These are phyloP conservation scores for Lactarius hatsudake DNA, from an alignment of 768 basidiomycete genomes.

Conservation along the genomic window DNA sequence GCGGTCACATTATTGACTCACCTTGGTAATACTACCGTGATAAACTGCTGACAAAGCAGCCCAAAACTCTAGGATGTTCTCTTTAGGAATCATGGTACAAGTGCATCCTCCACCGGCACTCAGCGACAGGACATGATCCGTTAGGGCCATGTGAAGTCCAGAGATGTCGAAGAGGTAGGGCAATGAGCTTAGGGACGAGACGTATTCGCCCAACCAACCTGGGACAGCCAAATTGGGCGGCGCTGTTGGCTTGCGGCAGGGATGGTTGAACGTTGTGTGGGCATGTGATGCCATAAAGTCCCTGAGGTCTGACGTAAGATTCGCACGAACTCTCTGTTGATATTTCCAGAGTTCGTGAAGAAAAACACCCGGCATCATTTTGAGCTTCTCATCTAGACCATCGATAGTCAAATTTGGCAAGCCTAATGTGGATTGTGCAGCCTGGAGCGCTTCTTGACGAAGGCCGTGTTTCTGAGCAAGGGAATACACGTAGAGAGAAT, in stretches of 20 bases:
- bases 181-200: background rate
- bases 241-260: background rate
- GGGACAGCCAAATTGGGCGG: background rate
- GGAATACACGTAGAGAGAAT: background rate
- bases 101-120: background rate
- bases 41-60: background rate
- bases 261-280: background rate
- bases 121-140: background rate
- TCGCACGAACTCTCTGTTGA: background rate
- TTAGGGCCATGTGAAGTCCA: background rate
- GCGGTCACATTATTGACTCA: background rate
- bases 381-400: background rate
- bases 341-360: slow-evolving; percentile 18
- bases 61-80: slow-evolving; percentile 6
- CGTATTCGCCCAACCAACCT: no score
- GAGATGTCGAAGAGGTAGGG: background rate
- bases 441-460: slow-evolving; percentile 9
- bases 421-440: background rate
- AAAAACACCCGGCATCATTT: background rate
- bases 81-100: background rate
- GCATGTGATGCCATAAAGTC: background rate
- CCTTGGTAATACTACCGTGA: background rate
- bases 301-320: background rate
- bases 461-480: slow-evolving; percentile 9
- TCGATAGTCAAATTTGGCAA: background rate